Evolutionary conservation across 345 rosid species (phyloP).

Genomic region (Syzygium oleosum): DNA sequence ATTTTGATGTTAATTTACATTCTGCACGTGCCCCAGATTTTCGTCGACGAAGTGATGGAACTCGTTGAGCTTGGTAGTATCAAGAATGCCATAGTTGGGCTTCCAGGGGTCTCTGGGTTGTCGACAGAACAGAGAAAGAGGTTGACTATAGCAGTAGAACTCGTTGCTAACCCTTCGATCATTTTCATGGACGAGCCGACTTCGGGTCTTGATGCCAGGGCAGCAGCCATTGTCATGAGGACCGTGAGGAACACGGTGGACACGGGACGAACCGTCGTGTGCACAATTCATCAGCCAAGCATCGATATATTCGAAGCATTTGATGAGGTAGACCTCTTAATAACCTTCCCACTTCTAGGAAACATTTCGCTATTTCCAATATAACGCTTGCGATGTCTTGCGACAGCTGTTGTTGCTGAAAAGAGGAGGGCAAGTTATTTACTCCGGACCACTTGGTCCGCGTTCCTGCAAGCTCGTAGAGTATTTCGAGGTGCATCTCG

Average conservation of each 20-base stretch:
- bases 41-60: slow-evolving; percentile 45
- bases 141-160: slow-evolving; percentile 50
- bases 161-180: slow-evolving; percentile 54
- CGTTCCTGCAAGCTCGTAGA: slow-evolving; percentile 7
- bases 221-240: slow-evolving; percentile 53
- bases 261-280: slow-evolving; percentile 49
- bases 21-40: slow-evolving; percentile 13
- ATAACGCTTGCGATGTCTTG: neutral
- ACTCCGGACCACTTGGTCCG: slow-evolving; percentile 19
- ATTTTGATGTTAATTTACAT: neutral
- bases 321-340: slow-evolving; percentile 21
- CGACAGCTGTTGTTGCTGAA: slow-evolving; percentile 35
- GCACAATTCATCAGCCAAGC: slow-evolving; percentile 58
- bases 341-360: neutral
- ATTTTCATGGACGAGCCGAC: slow-evolving; percentile 61
- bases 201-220: slow-evolving; percentile 51
- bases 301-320: slow-evolving; percentile 54
- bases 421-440: slow-evolving; percentile 47
- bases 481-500: slow-evolving; percentile 9
- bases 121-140: slow-evolving; percentile 54
- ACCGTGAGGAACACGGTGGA: slow-evolving; percentile 49
- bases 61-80: slow-evolving; percentile 31
- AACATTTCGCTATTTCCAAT: neutral
- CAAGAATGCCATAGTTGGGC: slow-evolving; percentile 39
- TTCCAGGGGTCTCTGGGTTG: slow-evolving; percentile 40